Evolutionary conservation across 495 filamentous ascomycete species (phyloP).

Genomic region (Aspergillus kassunensis): DNA sequence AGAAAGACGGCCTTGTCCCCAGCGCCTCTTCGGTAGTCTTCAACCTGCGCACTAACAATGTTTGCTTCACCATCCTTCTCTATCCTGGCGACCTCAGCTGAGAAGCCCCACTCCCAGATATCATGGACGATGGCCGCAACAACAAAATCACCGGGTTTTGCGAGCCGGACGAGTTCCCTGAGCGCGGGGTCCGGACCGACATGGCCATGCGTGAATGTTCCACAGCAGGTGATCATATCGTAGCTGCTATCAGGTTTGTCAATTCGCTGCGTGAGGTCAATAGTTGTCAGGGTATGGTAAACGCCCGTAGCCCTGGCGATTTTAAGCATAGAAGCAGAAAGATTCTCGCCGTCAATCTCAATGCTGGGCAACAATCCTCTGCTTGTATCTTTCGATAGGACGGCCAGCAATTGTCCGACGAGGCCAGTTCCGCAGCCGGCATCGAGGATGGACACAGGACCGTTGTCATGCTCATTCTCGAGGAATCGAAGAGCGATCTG

Average conservation of each 20-base stretch:
- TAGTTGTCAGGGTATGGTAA: constrained; percentile 34
- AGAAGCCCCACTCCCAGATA: constrained; percentile 36
- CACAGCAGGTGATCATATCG: constrained; percentile 42
- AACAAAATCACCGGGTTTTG: constrained; percentile 34
- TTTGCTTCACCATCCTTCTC: constrained; percentile 24
- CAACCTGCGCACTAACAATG: constrained; percentile 31
- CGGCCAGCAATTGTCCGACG: constrained; percentile 36
- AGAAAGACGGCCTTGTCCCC: constrained; percentile 37
- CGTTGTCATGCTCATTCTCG: constrained; percentile 14
- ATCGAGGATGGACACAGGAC: constrained; percentile 34
- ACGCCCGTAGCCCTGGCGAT: constrained; percentile 36
- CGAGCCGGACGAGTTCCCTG: constrained; percentile 38
- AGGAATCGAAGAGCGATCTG: constrained; percentile 22
- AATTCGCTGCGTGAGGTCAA: constrained; percentile 35
- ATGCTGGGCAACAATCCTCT: too few species aligned
- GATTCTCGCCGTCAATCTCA: constrained; percentile 41
- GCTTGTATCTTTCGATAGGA: too few species aligned
- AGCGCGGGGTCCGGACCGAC: constrained; percentile 41
- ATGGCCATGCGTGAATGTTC: constrained; percentile 46
- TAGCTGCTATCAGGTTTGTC: constrained; percentile 30
- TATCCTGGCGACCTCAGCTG: constrained; percentile 35
- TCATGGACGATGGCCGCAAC: constrained; percentile 41
- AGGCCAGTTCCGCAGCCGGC: constrained; percentile 48
- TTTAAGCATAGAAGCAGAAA: constrained; percentile 41
- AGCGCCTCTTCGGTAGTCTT: constrained; percentile 35